Percentiles rank a stretch among this genome's conserved stretches.
Evolutionary conservation across 352 stramenopile genomes (phyloP).

Genomic region (Pythium dissotocum): DNA sequence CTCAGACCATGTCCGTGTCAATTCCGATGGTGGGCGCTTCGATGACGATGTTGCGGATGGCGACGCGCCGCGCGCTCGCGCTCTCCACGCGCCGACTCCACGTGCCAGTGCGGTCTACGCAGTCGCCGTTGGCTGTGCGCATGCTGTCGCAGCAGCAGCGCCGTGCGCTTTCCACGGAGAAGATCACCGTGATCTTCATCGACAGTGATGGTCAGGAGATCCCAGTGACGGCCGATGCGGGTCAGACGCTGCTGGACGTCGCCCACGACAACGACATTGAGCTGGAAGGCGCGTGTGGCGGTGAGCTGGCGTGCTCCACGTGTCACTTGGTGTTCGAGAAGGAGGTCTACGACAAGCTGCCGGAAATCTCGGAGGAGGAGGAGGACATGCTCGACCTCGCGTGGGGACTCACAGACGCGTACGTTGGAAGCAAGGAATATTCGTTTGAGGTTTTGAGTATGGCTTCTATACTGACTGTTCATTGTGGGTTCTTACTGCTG

Average conservation of each 20-base stretch:
- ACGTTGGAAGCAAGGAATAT: slow-evolving; percentile 23
- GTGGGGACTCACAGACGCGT: slow-evolving; percentile 94
- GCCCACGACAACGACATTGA: slow-evolving; percentile 94
- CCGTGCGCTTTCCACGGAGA: slow-evolving; percentile 43
- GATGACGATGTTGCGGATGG: slow-evolving; percentile 12
- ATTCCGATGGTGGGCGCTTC: not conserved
- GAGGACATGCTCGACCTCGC: slow-evolving; percentile 96
- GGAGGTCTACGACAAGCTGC: slow-evolving; percentile 86
- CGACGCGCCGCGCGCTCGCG: slow-evolving; percentile 14
- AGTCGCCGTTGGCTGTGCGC: not conserved
- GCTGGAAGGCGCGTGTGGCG: slow-evolving; percentile 91
- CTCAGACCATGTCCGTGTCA: slow-evolving; percentile 12
- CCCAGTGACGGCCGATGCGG: slow-evolving; percentile 66
- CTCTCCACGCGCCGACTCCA: not conserved
- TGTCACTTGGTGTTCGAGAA: slow-evolving; percentile 93
- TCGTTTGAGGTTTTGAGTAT: too few relatives aligned
- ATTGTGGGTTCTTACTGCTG: slow-evolving; percentile 17
- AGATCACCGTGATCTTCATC: slow-evolving; percentile 84
- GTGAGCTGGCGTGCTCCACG: slow-evolving; percentile 93
- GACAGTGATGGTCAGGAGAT: slow-evolving; percentile 74
- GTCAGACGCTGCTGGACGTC: slow-evolving; percentile 88
- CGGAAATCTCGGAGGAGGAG: slow-evolving; percentile 91
- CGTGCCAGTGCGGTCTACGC: too few relatives aligned
- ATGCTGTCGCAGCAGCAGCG: slow-evolving; percentile 12
- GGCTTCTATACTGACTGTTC: not conserved